Base-by-base conservation (phyloP, 139 green algal genomes). In the Chlamydomonas sp. region DNA sequence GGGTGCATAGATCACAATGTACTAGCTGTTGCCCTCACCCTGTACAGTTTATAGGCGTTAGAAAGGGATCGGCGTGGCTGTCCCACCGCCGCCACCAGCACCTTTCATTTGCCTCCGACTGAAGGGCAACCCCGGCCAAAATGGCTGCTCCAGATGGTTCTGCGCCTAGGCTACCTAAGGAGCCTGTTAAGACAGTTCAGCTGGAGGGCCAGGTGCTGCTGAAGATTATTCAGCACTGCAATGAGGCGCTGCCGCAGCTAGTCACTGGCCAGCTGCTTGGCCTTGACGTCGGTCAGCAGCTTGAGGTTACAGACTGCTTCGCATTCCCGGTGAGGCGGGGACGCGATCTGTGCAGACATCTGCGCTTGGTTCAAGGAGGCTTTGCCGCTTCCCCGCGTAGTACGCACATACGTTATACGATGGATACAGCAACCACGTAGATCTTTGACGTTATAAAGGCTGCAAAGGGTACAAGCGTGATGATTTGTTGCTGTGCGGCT, bases 231-330 rank as follows among this genome's bases (percentile, higher is more conserved):
- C 96, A 99, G 94, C 98, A 99, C 91, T 99, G 97, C 92, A 96
- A 94, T 69, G 94, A 98, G 83, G 90, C 89, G 62, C 77, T 94
- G 74, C 96, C 95, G 1, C 83, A 95, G 9, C 87, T 99, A 4
- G 97, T 99, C 4, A 99, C 98, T 2, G 98, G 98, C 2, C 97
- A 99, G 94, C 95, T 99, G 78, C 94, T 99, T 57, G 98, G 98
- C 2, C 91, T 99, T 74, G 98, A 99, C 86, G 97, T 99, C 49
- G 97, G 98, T 0, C 83, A 94, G 49, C 98, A 95, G 66, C 92
- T 99, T 49, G 98, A 99, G 89, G 95, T 99, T 77, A 99, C 98
- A 14, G 96, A 99, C 89, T 99, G 95, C 93, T 99, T 99, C 82
- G 96, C 98, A 2, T 99, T 99, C 87, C 98, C 98, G 71, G 97